phyloP scores from a whole-genome alignment of 2,329 filamentous ascomycete genomes.

The Exophiala sp. region DNA sequence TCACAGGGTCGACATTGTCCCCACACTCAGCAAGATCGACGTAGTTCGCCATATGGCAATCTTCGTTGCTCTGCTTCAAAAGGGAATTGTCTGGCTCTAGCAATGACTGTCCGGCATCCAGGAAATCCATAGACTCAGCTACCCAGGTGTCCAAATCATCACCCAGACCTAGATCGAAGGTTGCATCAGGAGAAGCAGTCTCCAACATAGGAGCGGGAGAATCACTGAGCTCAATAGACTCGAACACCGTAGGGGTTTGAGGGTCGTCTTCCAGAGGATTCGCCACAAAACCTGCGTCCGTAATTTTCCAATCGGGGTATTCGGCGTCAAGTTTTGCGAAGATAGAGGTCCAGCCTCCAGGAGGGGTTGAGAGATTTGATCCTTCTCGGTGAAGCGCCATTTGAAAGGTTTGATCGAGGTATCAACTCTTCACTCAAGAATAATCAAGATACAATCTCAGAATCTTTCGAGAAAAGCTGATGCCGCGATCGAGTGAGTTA shows the following conservation, averaged over 20 bases:
- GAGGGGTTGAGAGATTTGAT: slow-evolving; percentile 1
- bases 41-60: not conserved
- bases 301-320: not conserved
- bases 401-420: slow-evolving; percentile 2
- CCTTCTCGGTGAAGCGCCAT: slow-evolving; percentile 3
- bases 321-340: not conserved
- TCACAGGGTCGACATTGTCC: not conserved
- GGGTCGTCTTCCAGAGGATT: not conserved
- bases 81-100: not conserved
- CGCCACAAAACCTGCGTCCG: not conserved
- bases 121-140: not conserved
- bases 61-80: not conserved
- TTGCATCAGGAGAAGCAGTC: not conserved
- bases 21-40: not conserved
- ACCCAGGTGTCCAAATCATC: not conserved
- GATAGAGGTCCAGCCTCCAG: slow-evolving; percentile 3
- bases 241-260: not conserved
- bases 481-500: not conserved
- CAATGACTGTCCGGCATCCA: not conserved
- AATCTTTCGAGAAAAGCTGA: not conserved
- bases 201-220: not conserved
- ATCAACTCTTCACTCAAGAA: not conserved
- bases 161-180: not conserved
- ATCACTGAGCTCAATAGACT: not conserved
- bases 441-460: not conserved